These are phyloP conservation scores for Candolleomyces eurysporus DNA, from an alignment of 768 basidiomycete species.

Conservation along the genomic window DNA sequence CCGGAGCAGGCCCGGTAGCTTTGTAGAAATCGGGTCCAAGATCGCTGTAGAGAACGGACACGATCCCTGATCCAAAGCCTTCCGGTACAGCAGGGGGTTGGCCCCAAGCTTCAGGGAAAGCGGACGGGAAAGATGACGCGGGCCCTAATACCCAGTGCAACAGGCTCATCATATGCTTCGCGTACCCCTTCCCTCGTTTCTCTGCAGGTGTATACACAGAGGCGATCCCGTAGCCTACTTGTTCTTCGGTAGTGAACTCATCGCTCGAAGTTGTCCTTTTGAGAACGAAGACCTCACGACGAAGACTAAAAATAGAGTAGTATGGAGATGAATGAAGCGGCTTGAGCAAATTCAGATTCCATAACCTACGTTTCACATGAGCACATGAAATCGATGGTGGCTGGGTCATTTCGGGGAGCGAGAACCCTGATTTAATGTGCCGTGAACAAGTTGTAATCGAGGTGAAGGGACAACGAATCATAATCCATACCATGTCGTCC, in stretches of 20 bases:
- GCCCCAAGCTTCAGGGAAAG: slow-evolving; percentile 27
- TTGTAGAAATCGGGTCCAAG: slow-evolving; percentile 23
- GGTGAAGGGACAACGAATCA: background rate
- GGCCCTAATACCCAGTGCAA: slow-evolving; percentile 42
- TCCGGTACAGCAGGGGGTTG: slow-evolving; percentile 15
- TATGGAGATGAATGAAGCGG: background rate
- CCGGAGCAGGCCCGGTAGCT: slow-evolving; percentile 17
- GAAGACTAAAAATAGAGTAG: slow-evolving; percentile 18
- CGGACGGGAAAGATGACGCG: slow-evolving; percentile 11
- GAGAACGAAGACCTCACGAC: slow-evolving; percentile 30
- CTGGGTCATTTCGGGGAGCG: slow-evolving; percentile 48
- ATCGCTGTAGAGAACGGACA: slow-evolving; percentile 29
- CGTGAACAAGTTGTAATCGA: too few species aligned
- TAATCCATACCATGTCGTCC: slow-evolving; percentile 47
- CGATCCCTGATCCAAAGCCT: slow-evolving; percentile 16
- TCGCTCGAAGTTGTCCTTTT: slow-evolving; percentile 6
- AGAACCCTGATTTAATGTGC: slow-evolving; percentile 46
- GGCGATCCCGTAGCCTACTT: slow-evolving; percentile 51
- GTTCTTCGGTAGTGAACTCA: slow-evolving; percentile 21
- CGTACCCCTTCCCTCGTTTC: slow-evolving; percentile 56
- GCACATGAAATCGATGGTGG: slow-evolving; percentile 53
- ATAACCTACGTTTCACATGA: slow-evolving; percentile 56
- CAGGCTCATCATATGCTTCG: slow-evolving; percentile 61
- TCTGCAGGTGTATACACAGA: slow-evolving; percentile 53
- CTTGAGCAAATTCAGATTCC: slow-evolving; percentile 9